These are phyloP conservation scores for Marchantia paleacea DNA, from an alignment of 225 moss, liverwort and hornwort species.

Conservation along the genomic window DNA sequence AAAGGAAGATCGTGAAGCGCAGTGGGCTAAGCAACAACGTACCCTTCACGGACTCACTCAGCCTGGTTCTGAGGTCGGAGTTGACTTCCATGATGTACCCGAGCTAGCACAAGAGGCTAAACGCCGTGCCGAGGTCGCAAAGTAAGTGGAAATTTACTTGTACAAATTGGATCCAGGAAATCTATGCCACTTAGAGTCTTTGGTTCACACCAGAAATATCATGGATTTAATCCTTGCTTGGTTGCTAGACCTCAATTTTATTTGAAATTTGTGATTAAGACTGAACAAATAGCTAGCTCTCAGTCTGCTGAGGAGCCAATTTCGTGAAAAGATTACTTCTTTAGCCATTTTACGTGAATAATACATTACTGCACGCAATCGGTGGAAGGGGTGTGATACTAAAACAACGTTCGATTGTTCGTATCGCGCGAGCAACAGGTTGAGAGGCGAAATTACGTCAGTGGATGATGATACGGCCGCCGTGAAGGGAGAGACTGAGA, in stretches of 20 bases:
- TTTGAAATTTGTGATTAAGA: neutral
- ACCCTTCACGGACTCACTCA: conserved; percentile 75
- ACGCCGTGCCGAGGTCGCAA: conserved; percentile 27
- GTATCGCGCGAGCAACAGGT: neutral
- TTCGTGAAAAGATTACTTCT: no score
- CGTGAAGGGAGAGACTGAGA: neutral
- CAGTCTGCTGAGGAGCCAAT: no score
- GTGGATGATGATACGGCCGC: neutral
- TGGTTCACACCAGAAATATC: neutral
- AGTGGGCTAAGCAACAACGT: conserved; percentile 74
- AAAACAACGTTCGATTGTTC: neutral
- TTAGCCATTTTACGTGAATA: no score
- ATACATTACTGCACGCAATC: no score
- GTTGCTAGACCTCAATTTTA: neutral
- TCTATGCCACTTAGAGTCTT: neutral
- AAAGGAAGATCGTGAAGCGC: conserved; percentile 67
- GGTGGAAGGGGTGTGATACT: neutral
- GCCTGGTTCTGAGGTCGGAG: conserved; percentile 29
- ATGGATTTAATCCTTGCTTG: neutral
- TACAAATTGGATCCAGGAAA: neutral
- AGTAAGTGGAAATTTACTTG: conserved; percentile 3
- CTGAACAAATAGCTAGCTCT: neutral
- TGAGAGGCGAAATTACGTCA: neutral
- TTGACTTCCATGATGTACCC: conserved; percentile 20
- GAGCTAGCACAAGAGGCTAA: conserved; percentile 23